Percentiles rank a stretch among this genome's conserved stretches.
phyloP scores from a whole-genome alignment of 2,329 filamentous ascomycete genomes.

The Torrubiella hemipterigena region DNA sequence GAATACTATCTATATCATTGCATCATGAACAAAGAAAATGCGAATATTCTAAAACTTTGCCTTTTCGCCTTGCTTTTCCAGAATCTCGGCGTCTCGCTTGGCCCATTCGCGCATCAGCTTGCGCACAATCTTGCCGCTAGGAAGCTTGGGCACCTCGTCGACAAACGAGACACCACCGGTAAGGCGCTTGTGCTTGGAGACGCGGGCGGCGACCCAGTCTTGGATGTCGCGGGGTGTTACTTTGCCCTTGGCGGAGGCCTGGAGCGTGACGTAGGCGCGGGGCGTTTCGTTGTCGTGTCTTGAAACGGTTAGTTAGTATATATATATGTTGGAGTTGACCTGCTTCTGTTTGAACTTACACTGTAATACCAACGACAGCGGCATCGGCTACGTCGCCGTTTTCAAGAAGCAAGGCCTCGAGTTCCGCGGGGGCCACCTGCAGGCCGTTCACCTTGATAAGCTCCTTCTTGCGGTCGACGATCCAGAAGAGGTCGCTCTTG shows the following conservation, averaged over 20 bases:
- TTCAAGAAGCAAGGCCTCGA: constrained; percentile 38
- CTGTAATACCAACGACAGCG: constrained; percentile 39
- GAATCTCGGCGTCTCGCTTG: constrained; percentile 32
- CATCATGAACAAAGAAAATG: neutral
- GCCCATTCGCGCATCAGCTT: constrained; percentile 45
- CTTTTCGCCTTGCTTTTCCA: constrained; percentile 11
- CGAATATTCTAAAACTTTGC: constrained; percentile 17
- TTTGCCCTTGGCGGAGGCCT: constrained; percentile 29
- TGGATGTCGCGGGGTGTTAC: constrained; percentile 41
- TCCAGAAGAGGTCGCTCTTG: constrained; percentile 32
- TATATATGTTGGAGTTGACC: too few relatives aligned
- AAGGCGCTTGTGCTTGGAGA: constrained; percentile 40
- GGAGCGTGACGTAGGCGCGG: constrained; percentile 38
- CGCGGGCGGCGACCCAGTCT: constrained; percentile 29
- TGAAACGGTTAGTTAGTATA: constrained; percentile 3
- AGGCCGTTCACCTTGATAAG: constrained; percentile 47
- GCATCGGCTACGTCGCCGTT: constrained; percentile 40
- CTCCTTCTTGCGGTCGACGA: constrained; percentile 39
- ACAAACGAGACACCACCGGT: constrained; percentile 41
- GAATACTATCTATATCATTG: neutral
- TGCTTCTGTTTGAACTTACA: constrained; percentile 17
- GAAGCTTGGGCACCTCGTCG: constrained; percentile 43
- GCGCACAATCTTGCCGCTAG: constrained; percentile 45
- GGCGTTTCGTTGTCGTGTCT: constrained; percentile 37
- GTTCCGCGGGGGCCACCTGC: constrained; percentile 48